phyloP scores from a whole-genome alignment of 1,139 yeast genomes.

The Protomyces inundatus region DNA sequence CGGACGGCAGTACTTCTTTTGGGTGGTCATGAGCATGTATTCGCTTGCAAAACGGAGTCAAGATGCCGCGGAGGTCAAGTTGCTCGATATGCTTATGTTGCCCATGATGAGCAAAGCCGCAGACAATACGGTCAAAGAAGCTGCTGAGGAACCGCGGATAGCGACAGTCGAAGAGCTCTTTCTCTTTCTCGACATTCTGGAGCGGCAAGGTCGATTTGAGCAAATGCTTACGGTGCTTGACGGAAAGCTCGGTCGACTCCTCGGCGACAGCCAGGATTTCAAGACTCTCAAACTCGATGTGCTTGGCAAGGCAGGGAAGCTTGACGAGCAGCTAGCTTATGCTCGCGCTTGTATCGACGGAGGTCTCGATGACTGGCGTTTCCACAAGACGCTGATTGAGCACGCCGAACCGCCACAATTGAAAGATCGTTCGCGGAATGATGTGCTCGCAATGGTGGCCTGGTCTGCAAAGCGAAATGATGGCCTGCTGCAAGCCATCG shows the following conservation, averaged over 20 bases:
- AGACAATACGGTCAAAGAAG: not conserved
- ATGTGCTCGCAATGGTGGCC: not conserved
- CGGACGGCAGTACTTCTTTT: constrained; percentile 19
- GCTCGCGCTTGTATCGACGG: not conserved
- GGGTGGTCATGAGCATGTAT: constrained; percentile 20
- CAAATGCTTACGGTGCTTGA: constrained; percentile 9
- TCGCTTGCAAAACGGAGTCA: not conserved
- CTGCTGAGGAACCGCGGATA: not conserved
- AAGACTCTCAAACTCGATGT: constrained; percentile 10
- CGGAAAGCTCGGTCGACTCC: constrained; percentile 1
- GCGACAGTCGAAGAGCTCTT: constrained; percentile 24
- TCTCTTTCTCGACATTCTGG: constrained; percentile 25
- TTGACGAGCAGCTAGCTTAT: constrained; percentile 1
- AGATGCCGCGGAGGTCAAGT: not conserved
- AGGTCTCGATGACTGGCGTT: constrained; percentile 28
- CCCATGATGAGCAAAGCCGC: constrained; percentile 15
- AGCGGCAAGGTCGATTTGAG: constrained; percentile 1
- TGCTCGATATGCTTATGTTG: constrained; percentile 19
- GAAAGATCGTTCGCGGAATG: not conserved
- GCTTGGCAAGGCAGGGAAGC: constrained; percentile 9
- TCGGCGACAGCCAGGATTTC: constrained; percentile 18
- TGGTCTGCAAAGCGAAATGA: not conserved
- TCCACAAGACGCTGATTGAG: constrained; percentile 4
- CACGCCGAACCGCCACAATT: not conserved
- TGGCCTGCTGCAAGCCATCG: constrained; percentile 36